A percentile compares a stretch with the other conserved stretches of the same genome.
Conservation (phyloP, 2,329 filamentous ascomycete genomes). For the Cercospora berteroae region DNA sequence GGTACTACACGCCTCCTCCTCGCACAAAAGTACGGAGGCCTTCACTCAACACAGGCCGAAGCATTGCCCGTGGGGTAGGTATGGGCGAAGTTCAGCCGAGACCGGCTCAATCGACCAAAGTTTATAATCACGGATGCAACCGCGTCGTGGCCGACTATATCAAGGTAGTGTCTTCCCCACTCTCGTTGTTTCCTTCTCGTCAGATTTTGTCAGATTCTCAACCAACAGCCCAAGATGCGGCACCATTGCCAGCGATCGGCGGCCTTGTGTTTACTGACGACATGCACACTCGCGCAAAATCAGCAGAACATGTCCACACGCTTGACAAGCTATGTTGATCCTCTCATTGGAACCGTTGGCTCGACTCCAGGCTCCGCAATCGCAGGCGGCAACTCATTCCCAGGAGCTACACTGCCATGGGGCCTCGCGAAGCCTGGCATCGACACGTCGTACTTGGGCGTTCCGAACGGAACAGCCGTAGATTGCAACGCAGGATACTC, state of each 20-base stretch:
- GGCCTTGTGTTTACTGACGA: neutral
- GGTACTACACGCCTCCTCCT: neutral
- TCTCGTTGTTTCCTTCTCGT: neutral
- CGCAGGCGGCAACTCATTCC: constrained; percentile 43
- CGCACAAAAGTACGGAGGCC: neutral
- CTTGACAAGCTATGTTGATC: constrained; percentile 42
- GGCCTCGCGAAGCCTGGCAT: constrained; percentile 44
- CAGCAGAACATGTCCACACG: neutral
- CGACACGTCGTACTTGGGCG: constrained; percentile 39
- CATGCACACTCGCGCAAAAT: neutral
- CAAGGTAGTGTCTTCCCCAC: neutral
- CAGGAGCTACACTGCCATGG: constrained; percentile 41
- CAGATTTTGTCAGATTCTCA: neutral
- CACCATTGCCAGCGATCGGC: too few relatives aligned
- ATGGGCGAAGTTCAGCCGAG: constrained; percentile 5
- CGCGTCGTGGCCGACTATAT: neutral
- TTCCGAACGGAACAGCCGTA: constrained; percentile 22
- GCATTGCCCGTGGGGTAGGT: neutral
- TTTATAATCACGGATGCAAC: neutral
- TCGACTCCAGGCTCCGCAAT: constrained; percentile 43
- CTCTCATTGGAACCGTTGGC: constrained; percentile 50
- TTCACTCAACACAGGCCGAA: neutral
- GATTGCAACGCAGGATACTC: constrained; percentile 44
- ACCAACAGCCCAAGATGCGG: neutral
- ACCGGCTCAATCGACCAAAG: constrained; percentile 6